Evolutionary conservation across 805 yeast species (phyloP).

Genomic region (Limtongia smithiae): DNA sequence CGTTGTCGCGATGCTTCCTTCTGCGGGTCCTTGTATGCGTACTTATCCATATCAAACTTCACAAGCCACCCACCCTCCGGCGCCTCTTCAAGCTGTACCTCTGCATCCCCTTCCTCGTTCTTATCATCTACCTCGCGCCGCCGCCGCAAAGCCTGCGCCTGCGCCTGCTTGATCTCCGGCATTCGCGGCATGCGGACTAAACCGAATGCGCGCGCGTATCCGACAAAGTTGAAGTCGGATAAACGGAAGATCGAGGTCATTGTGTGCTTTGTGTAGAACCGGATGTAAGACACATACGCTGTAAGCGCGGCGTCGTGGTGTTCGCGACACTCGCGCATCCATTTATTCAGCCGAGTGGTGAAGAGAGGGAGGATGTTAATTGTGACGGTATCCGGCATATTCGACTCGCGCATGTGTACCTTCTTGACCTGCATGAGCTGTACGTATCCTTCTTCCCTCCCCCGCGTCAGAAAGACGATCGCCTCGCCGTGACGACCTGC

Average conservation of each 20-base stretch:
- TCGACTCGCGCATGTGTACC: slow-evolving; percentile 48
- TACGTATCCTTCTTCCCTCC: slow-evolving; percentile 76
- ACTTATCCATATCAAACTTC: slow-evolving; percentile 63
- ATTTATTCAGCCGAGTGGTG: slow-evolving; percentile 40
- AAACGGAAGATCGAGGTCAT: slow-evolving; percentile 85
- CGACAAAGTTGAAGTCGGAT: slow-evolving; percentile 64
- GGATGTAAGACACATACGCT: slow-evolving; percentile 77
- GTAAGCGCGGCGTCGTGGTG: slow-evolving; percentile 73
- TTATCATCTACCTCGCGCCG: not conserved
- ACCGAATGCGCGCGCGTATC: slow-evolving; percentile 73
- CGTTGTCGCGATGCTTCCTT: slow-evolving; percentile 62
- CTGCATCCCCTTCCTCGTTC: slow-evolving; percentile 3
- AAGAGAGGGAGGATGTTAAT: not conserved
- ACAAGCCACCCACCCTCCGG: slow-evolving; percentile 78
- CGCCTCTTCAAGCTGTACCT: slow-evolving; percentile 32
- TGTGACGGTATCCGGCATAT: slow-evolving; percentile 5
- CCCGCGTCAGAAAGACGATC: slow-evolving; percentile 64
- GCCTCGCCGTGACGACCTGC: slow-evolving; percentile 84
- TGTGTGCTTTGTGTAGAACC: slow-evolving; percentile 81
- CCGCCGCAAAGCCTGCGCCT: not conserved
- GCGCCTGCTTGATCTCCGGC: slow-evolving; percentile 67
- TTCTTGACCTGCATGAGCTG: slow-evolving; percentile 74
- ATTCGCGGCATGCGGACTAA: slow-evolving; percentile 80
- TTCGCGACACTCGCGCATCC: slow-evolving; percentile 69
- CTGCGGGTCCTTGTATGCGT: slow-evolving; percentile 57